Evolutionary conservation across 345 rosid genomes (phyloP), one percentile per base, ranked within the genome.

Genomic region (Brassica nigra): DNA sequence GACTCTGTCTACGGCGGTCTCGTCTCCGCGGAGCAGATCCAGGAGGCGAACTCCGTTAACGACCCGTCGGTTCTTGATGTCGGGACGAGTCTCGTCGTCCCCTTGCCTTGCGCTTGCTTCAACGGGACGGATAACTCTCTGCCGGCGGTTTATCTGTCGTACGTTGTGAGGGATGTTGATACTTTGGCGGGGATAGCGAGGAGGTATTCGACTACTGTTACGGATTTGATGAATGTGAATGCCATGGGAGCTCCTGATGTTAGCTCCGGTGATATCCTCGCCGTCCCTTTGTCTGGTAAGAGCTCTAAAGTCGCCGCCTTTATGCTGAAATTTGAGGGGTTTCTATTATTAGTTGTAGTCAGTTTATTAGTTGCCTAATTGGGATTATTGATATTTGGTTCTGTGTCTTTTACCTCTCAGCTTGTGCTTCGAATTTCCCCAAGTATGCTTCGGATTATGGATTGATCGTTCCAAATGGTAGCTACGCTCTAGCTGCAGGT

Each of bases 141-240:
- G 82, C 99, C 99, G 2, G 94, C 99, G 3, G 85, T 91, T 77
- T 95, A 91, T 83, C 49, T 95, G 69, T 93, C 98, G 4, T 95
- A 93, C 34, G 98, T 93, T 8, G 99, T 93, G 76, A 84, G 59
- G 76, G 87, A 77, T 1, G 86, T 90, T 31, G 99, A 93, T 59
- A 90, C 94, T 0, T 79, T 95, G 73, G 86, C 86, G 0, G 95
- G 90, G 30, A 88, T 95, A 49, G 99, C 98, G 0, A 85, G 89
- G 12, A 87, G 88, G 74, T 93, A 91, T 52, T 70, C 87, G 4
- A 95, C 99, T 5, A 93, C 99, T 0, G 77, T 95, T 58, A 90
- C 97, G 3, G 99, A 95, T 83, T 91, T 95, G 92, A 95, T 91
- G 98, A 90, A 93, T 88, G 99, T 91, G 58, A 95, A 95, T 84